Evolutionary conservation across 2,329 filamentous ascomycete genomes (phyloP).

Genomic region (Magnaporthiopsis incrustans): DNA sequence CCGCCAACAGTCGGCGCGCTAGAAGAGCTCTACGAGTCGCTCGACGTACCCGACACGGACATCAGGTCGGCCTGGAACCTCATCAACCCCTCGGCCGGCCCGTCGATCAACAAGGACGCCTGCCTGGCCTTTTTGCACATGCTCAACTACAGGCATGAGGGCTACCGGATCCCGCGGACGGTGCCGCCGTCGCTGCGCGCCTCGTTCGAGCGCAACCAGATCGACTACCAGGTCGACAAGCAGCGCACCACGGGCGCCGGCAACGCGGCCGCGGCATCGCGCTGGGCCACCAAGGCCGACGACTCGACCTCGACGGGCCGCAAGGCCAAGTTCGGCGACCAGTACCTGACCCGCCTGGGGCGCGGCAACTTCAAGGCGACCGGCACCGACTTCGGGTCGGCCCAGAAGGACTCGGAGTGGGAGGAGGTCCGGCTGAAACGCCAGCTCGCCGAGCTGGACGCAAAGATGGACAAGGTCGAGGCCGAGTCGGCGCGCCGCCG

Average conservation of each 20-base stretch:
- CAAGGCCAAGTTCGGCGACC: conserved; percentile 96
- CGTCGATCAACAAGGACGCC: conserved; percentile 88
- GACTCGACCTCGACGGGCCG: conserved; percentile 76
- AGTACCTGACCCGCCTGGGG: conserved; percentile 86
- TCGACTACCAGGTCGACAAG: conserved; percentile 89
- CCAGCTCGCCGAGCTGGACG: conserved; percentile 80
- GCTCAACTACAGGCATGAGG: conserved; percentile 90
- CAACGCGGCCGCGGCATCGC: conserved; percentile 48
- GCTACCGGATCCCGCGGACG: conserved; percentile 83
- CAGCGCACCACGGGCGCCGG: conserved; percentile 39
- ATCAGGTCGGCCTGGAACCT: conserved; percentile 93
- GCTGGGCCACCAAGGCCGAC: conserved; percentile 72
- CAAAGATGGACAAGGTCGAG: conserved; percentile 79
- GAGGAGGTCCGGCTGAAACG: conserved; percentile 94
- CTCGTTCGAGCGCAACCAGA: conserved; percentile 91
- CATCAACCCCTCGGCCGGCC: conserved; percentile 79
- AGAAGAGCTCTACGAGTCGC: conserved; percentile 74
- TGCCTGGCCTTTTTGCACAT: conserved; percentile 93
- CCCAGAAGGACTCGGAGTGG: conserved; percentile 82
- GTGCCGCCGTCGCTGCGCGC: conserved; percentile 86
- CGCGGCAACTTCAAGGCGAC: conserved; percentile 71
- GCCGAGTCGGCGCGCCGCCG: conserved; percentile 61
- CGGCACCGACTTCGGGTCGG: conserved; percentile 83
- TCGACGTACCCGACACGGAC: conserved; percentile 68
- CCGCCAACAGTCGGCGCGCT: conserved; percentile 60